Evolutionary conservation across 106 monocot species (phyloP).

Genomic region (Allium fistulosum): DNA sequence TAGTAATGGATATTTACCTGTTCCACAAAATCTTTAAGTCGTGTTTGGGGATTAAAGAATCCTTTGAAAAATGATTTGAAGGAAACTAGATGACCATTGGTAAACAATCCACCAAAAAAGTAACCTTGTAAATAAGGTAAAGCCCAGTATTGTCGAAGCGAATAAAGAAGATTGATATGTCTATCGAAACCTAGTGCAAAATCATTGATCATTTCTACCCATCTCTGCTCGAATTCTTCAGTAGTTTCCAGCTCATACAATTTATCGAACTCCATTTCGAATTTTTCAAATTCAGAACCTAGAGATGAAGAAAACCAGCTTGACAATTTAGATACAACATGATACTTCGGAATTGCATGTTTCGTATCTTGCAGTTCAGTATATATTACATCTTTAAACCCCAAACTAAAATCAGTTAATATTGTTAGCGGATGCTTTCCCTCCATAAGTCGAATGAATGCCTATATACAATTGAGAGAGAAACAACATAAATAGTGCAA

Average conservation of each 20-base stretch:
- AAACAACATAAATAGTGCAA: too few relatives aligned
- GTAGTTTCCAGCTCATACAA: slow-evolving; percentile 37
- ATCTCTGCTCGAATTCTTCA: slow-evolving; percentile 65
- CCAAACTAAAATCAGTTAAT: slow-evolving; percentile 51
- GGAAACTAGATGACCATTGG: slow-evolving; percentile 20
- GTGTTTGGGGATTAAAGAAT: slow-evolving; percentile 63
- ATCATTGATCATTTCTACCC: slow-evolving; percentile 49
- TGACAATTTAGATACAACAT: slow-evolving; percentile 51
- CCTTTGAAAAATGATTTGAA: slow-evolving; percentile 65
- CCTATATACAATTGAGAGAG: slow-evolving; percentile 11
- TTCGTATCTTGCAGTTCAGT: slow-evolving; percentile 49
- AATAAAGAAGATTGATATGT: slow-evolving; percentile 46
- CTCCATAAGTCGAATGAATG: slow-evolving; percentile 69
- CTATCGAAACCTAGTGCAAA: slow-evolving; percentile 53
- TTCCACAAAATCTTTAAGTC: slow-evolving; percentile 70
- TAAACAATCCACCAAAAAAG: slow-evolving; percentile 63
- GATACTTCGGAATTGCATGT: slow-evolving; percentile 42
- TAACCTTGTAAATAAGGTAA: slow-evolving; percentile 51
- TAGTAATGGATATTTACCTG: slow-evolving; percentile 34
- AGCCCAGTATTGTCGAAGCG: slow-evolving; percentile 53
- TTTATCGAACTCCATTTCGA: slow-evolving; percentile 49
- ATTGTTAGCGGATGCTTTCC: slow-evolving; percentile 56
- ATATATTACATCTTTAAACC: slow-evolving; percentile 44
- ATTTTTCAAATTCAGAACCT: slow-evolving; percentile 55
- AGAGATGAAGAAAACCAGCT: slow-evolving; percentile 60